phyloP scores from a whole-genome alignment of 2,329 filamentous ascomycete species.

The Xylariaceae sp. region DNA sequence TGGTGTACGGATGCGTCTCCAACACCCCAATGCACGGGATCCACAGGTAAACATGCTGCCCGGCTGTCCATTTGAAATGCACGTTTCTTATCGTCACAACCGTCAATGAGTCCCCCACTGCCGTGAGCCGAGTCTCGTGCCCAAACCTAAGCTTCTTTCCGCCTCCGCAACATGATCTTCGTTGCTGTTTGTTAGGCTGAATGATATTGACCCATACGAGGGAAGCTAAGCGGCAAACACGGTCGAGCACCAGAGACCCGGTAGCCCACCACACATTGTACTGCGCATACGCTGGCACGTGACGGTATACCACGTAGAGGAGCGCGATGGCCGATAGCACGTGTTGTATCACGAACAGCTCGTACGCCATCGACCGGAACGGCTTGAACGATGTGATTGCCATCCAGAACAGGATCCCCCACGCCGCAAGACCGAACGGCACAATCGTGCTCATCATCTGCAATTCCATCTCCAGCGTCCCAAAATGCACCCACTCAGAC shows the following conservation, averaged over 20 bases:
- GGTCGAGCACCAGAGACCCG: conserved; percentile 59
- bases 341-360: conserved; percentile 67
- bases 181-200: too few relatives aligned
- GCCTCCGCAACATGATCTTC: conserved; percentile 42
- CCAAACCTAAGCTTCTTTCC: conserved; percentile 49
- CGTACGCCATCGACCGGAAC: conserved; percentile 62
- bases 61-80: conserved; percentile 55
- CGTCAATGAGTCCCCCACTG: conserved; percentile 49
- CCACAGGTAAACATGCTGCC: conserved; percentile 60
- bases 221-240: conserved; percentile 47
- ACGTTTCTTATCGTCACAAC: conserved; percentile 57
- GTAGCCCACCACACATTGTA: conserved; percentile 66
- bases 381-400: conserved; percentile 60
- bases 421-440: conserved; percentile 64
- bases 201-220: conserved; percentile 53
- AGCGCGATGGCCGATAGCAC: conserved; percentile 58
- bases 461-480: conserved; percentile 57
- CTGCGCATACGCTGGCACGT: conserved; percentile 56
- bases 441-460: conserved; percentile 57
- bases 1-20: conserved; percentile 59
- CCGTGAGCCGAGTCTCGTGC: conserved; percentile 46
- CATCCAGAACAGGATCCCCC: conserved; percentile 64
- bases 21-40: conserved; percentile 50
- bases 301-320: conserved; percentile 59
- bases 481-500: conserved; percentile 56